Evolutionary conservation across 352 stramenopile genomes (phyloP), one percentile per base, ranked within the genome.

Genomic region (Globisporangium canariense): DNA sequence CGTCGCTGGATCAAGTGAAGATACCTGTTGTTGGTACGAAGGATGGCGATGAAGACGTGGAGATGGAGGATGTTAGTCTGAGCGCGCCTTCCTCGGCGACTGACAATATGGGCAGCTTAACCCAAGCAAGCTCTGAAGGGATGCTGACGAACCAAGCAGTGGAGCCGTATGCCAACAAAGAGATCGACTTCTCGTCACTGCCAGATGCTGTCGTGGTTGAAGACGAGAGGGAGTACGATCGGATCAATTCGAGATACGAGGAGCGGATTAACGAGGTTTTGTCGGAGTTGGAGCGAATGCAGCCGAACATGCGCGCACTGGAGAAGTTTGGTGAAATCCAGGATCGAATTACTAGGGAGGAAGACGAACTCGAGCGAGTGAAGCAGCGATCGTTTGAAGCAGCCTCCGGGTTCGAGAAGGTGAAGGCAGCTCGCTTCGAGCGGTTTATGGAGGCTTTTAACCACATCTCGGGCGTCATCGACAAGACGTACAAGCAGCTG

Each of bases 281-380:
- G 0, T 75, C 81, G 2, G 88, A 97, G 51, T 58, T 99, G 62
- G 97, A 99, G 46, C 81, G 83, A 3, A 99, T 99, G 79, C 89
- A 97, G 56, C 98, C 98, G 4, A 99, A 99, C 69, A 98, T 99
- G 96, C 97, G 98, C 7, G 88, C 88, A 0, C 60, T 94, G n/a
- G 81, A 96, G 52, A 93, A 93, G 59, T 96, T 89, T 45, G 84
- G 93, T 50, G 84, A 90, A 61, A 94, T 96, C 32, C 83, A 93
- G 69, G 76, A 72, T 22, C 80, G 86, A 40, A 92, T 96, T 58
- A 71, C 74, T 1, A 86, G 82, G 28, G 85, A 94, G 70, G 85
- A 96, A 76, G 85, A 86, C 34, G 87, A 91, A 50, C 54, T 96
- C 13, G 87, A 93, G 25, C 59, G 75, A 8, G 83, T 94, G 43